Evolutionary conservation across 768 basidiomycete species (phyloP).

Genomic region (Termitomyces sp.): DNA sequence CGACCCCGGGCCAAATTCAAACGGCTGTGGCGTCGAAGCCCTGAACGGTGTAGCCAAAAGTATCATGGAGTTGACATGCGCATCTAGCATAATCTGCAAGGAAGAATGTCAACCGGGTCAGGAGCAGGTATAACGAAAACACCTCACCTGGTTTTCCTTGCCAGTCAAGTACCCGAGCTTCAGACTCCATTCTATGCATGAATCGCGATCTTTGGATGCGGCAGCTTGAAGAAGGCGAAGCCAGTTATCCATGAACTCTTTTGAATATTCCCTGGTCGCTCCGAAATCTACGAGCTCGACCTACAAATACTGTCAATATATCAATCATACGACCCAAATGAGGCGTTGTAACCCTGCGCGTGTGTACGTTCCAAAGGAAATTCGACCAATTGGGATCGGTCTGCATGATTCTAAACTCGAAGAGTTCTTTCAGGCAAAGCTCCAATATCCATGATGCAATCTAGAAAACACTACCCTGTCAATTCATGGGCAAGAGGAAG

Average conservation of each 20-base stretch:
- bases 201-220: constrained; percentile 56
- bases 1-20: constrained; percentile 68
- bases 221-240: constrained; percentile 78
- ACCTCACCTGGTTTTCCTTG: constrained; percentile 66
- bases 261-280: constrained; percentile 82
- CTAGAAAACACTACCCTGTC: constrained; percentile 30
- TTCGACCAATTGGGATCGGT: constrained; percentile 99
- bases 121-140: constrained; percentile 3
- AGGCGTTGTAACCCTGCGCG: constrained; percentile 47
- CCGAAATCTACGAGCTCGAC: constrained; percentile 94
- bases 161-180: constrained; percentile 89
- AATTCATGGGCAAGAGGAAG: not conserved
- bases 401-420: constrained; percentile 91
- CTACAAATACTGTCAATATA: constrained; percentile 23
- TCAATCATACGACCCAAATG: not conserved
- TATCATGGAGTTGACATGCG: constrained; percentile 79
- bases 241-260: constrained; percentile 88
- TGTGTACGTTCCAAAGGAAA: constrained; percentile 78
- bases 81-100: constrained; percentile 72
- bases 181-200: constrained; percentile 68
- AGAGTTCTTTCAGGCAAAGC: constrained; percentile 86
- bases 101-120: not conserved
- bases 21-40: constrained; percentile 55
- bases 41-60: constrained; percentile 87
- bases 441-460: constrained; percentile 80